Conservation (phyloP, 1,284 basidiomycete species). For the Ustilago bromivora region DNA sequence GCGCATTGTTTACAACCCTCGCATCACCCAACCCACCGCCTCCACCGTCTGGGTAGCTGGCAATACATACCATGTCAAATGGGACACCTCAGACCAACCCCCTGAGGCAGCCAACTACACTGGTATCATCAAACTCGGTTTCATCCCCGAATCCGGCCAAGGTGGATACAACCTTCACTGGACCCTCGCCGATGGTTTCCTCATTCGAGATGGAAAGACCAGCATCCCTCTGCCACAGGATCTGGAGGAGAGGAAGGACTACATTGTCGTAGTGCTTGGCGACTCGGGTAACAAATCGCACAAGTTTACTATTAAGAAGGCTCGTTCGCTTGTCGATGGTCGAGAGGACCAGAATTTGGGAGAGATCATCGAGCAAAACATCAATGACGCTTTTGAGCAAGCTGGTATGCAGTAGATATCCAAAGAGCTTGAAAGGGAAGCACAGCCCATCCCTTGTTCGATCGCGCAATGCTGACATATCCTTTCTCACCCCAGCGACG, state of each 20-base stretch:
- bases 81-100: slow-evolving; percentile 43
- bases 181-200: slow-evolving; percentile 34
- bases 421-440: background rate
- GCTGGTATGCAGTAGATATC: slow-evolving; percentile 9
- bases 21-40: slow-evolving; percentile 33
- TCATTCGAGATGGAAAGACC: slow-evolving; percentile 24
- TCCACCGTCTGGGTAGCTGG: slow-evolving; percentile 40
- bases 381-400: slow-evolving; percentile 17
- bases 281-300: slow-evolving; percentile 42
- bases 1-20: slow-evolving; percentile 52
- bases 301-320: slow-evolving; percentile 38
- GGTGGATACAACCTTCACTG: slow-evolving; percentile 49
- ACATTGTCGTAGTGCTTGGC: slow-evolving; percentile 49
- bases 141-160: slow-evolving; percentile 33
- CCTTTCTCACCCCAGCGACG: background rate
- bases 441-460: slow-evolving; percentile 13
- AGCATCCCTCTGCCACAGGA: slow-evolving; percentile 35
- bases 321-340: background rate
- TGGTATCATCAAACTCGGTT: slow-evolving; percentile 49
- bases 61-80: slow-evolving; percentile 28
- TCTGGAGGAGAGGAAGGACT: slow-evolving; percentile 28
- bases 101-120: slow-evolving; percentile 13
- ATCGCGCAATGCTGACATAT: slow-evolving; percentile 4
- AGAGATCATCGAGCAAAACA: slow-evolving; percentile 14
- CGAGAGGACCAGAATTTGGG: background rate